phyloP scores from a whole-genome alignment of 2,329 filamentous ascomycete genomes.

The Calonectria naviculata region DNA sequence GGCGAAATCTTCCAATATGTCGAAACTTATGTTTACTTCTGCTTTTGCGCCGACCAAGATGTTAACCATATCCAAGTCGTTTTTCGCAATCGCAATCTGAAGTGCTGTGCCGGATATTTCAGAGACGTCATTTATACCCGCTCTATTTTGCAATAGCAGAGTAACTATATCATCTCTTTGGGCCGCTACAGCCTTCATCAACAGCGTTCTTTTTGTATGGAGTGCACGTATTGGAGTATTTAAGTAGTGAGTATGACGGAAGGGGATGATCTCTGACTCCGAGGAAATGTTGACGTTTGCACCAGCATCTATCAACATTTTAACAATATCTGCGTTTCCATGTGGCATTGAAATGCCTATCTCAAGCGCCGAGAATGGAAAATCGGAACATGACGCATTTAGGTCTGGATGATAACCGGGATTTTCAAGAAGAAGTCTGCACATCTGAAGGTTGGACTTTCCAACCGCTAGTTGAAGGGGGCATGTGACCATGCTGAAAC shows the following conservation, averaged over 20 bases:
- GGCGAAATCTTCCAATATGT: background rate
- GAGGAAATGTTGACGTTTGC: background rate
- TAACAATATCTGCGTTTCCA: background rate
- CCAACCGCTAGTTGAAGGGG: background rate
- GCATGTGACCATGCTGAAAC: too few relatives aligned
- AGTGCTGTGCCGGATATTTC: background rate
- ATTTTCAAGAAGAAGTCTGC: background rate
- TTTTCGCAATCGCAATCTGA: background rate
- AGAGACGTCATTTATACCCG: background rate
- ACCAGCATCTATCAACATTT: background rate
- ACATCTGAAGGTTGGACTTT: background rate
- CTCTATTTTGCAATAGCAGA: background rate
- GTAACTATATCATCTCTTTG: background rate
- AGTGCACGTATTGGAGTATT: background rate
- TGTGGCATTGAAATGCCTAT: background rate
- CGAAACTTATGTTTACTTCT: background rate
- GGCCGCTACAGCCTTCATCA: background rate
- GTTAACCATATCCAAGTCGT: background rate
- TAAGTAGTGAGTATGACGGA: background rate
- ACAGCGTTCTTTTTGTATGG: background rate
- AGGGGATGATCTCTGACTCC: background rate
- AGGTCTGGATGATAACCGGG: background rate
- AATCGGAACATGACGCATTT: background rate
- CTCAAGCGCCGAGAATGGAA: background rate
- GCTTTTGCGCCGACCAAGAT: background rate